These are phyloP conservation scores for Nigrograna mackinnonii DNA, from an alignment of 2,329 filamentous ascomycete species.

Conservation along the genomic window DNA sequence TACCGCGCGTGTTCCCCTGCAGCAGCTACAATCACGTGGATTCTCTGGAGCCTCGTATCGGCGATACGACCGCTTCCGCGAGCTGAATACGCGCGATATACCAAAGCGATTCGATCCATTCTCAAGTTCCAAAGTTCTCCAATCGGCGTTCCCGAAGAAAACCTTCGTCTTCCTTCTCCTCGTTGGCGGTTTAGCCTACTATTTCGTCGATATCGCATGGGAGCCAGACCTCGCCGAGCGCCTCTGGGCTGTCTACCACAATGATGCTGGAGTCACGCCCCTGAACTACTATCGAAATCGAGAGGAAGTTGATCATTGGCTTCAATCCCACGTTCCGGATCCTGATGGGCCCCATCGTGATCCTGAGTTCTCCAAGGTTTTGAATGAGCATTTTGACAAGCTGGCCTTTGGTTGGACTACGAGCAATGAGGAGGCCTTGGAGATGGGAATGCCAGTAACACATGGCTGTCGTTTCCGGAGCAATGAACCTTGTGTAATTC, in stretches of 20 bases:
- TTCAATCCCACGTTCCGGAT: constrained; percentile 28
- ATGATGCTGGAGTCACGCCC: constrained; percentile 19
- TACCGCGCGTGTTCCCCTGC: too few relatives aligned
- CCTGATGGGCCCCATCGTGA: constrained; percentile 18
- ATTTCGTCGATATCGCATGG: constrained; percentile 16
- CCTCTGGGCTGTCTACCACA: constrained; percentile 17
- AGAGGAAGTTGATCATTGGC: constrained; percentile 29
- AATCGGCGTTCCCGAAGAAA: constrained; percentile 37
- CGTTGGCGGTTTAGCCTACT: constrained; percentile 22
- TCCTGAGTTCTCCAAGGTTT: background rate
- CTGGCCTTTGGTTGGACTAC: background rate
- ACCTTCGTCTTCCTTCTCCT: constrained; percentile 27
- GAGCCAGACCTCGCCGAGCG: constrained; percentile 22
- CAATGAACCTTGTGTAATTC: constrained; percentile 31
- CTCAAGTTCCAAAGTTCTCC: constrained; percentile 13
- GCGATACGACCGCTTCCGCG: too few relatives aligned
- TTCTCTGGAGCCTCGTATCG: too few relatives aligned
- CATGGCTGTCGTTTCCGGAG: constrained; percentile 33
- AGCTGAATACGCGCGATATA: too few relatives aligned
- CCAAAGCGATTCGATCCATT: too few relatives aligned
- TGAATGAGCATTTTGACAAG: background rate
- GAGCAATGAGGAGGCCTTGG: constrained; percentile 23
- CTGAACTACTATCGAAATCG: constrained; percentile 29
- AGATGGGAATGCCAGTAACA: constrained; percentile 31
- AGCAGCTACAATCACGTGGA: too few relatives aligned